Evolutionary conservation across 768 basidiomycete genomes (phyloP).

Genomic region (Leccinum aurantiacum): DNA sequence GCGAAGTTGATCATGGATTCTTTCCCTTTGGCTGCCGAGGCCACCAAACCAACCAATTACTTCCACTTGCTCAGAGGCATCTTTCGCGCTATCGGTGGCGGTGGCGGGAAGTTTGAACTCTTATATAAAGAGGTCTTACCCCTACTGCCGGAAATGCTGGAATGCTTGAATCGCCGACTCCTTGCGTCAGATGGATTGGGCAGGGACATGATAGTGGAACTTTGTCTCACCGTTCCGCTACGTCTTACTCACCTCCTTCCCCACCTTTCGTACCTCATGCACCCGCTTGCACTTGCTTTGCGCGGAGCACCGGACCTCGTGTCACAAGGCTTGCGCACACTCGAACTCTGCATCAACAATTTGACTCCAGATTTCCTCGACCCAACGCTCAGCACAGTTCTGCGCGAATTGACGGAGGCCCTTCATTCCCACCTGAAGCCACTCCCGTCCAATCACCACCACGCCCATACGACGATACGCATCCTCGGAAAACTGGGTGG

Average conservation of each 20-base stretch:
- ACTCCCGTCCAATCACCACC: conserved; percentile 81
- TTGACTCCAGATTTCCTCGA: conserved; percentile 97
- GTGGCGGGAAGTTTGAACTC: conserved; percentile 89
- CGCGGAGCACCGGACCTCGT: conserved; percentile 87
- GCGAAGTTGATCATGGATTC: conserved; percentile 94
- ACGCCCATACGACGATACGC: conserved; percentile 92
- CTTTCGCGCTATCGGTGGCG: conserved; percentile 90
- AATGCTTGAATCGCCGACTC: conserved; percentile 88
- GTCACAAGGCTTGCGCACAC: conserved; percentile 91
- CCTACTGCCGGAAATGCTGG: conserved; percentile 94
- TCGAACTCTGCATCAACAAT: conserved; percentile 99
- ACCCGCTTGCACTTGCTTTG: conserved; percentile 88
- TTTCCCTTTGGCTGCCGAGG: conserved; percentile 90
- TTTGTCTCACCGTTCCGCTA: conserved; percentile 94
- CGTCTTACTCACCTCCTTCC: conserved; percentile 94
- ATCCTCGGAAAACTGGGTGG: conserved; percentile 97
- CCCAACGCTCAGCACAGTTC: conserved; percentile 88
- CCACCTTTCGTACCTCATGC: conserved; percentile 93
- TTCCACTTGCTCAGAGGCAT: conserved; percentile 89
- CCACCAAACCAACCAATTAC: conserved; percentile 88
- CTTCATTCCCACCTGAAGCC: conserved; percentile 90
- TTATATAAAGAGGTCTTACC: conserved; percentile 96
- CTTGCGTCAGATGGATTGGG: conserved; percentile 75
- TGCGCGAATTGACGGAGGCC: conserved; percentile 93
- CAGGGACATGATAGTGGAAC: conserved; percentile 93